phyloP scores from a whole-genome alignment of 2,329 filamentous ascomycete genomes.

The Arthroderma sp. region DNA sequence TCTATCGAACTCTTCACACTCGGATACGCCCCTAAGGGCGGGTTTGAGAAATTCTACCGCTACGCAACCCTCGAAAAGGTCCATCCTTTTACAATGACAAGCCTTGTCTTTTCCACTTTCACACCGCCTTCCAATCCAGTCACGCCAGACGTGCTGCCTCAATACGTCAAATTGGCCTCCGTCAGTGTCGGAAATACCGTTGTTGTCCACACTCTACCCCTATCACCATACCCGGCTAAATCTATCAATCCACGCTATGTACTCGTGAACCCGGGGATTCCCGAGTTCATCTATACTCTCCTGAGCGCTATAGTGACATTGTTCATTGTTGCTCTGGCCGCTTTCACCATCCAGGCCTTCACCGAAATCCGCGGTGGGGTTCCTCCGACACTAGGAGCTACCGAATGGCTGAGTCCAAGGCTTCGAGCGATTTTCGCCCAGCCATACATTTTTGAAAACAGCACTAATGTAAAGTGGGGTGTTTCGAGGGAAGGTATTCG shows the following conservation, averaged over 20 bases:
- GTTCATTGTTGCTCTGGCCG: conserved; percentile 49
- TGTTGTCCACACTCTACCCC: conserved; percentile 64
- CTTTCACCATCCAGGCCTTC: conserved; percentile 47
- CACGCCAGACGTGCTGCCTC: conserved; percentile 35
- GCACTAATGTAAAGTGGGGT: neutral
- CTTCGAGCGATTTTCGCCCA: conserved; percentile 30
- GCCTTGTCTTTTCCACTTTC: conserved; percentile 40
- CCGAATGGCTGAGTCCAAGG: conserved; percentile 41
- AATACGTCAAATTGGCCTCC: conserved; percentile 64
- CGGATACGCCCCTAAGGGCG: conserved; percentile 44
- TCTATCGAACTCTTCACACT: conserved; percentile 68
- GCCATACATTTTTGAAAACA: conserved; percentile 25
- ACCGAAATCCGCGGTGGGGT: conserved; percentile 49
- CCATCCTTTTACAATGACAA: conserved; percentile 47
- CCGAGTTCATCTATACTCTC: conserved; percentile 39
- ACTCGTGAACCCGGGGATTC: conserved; percentile 47
- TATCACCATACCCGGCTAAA: conserved; percentile 36
- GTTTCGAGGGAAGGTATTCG: conserved; percentile 7
- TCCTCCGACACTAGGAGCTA: conserved; percentile 44
- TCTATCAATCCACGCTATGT: conserved; percentile 52
- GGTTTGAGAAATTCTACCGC: conserved; percentile 34
- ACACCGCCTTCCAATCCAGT: conserved; percentile 37
- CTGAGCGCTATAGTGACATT: conserved; percentile 45
- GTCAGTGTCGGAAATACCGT: conserved; percentile 69
- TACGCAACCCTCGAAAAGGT: conserved; percentile 43